Conservation (phyloP, 1,284 basidiomycete species). For the Takashimella koratensis region DNA sequence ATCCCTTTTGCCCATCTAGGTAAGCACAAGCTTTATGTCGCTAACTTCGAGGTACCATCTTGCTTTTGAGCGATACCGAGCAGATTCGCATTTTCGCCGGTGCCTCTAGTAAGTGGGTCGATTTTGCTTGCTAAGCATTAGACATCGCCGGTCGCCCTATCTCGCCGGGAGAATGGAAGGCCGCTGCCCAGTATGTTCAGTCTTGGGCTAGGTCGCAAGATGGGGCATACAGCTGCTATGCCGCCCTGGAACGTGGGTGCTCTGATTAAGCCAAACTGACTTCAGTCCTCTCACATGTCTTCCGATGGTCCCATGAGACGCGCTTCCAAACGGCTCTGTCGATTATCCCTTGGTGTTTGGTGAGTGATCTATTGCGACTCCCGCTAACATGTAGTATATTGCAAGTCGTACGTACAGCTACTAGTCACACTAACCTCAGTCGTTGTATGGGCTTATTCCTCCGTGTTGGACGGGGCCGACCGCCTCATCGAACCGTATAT, state of each 20-base stretch:
- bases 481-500: not conserved
- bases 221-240: constrained; percentile 15
- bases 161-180: constrained; percentile 23
- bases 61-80: constrained; percentile 24
- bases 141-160: constrained; percentile 16
- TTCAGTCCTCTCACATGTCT: not conserved
- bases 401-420: not conserved
- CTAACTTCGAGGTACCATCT: constrained; percentile 9
- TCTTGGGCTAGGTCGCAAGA: constrained; percentile 22
- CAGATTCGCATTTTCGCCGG: constrained; percentile 26
- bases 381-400: not conserved
- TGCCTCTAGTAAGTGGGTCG: constrained; percentile 13
- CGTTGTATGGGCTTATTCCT: constrained; percentile 22
- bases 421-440: constrained; percentile 7
- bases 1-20: constrained; percentile 24
- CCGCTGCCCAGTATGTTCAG: constrained; percentile 19
- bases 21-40: not conserved
- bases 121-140: not conserved
- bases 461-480: constrained; percentile 18
- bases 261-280: not conserved
- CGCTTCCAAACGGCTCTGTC: not conserved
- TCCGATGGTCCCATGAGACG: constrained; percentile 3
- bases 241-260: constrained; percentile 16
- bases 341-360: constrained; percentile 1
- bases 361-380: not conserved